These are phyloP conservation scores for Carex littledalei DNA, from an alignment of 176 grass and related monocot genomes.

Conservation along the genomic window DNA sequence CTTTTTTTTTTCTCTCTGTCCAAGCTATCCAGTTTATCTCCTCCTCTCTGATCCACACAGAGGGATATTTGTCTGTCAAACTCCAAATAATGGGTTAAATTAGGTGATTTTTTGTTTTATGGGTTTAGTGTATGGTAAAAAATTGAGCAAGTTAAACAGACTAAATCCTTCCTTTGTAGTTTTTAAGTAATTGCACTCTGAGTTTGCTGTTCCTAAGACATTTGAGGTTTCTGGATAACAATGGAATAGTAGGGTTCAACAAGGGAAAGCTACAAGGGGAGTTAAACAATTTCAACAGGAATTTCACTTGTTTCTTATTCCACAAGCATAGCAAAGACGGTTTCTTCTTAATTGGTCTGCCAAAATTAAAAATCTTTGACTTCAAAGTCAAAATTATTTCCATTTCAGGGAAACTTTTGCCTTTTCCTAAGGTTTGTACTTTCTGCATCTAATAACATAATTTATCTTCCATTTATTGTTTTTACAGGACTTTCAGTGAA, in stretches of 20 bases:
- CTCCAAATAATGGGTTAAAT: not conserved
- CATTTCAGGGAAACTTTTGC: not conserved
- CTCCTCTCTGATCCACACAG: not conserved
- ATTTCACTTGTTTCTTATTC: not conserved
- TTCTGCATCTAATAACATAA: not conserved
- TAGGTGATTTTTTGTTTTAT: not conserved
- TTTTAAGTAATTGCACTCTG: not conserved
- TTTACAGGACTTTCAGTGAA: constrained; percentile 36
- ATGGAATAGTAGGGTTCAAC: not conserved
- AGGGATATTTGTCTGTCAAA: not conserved
- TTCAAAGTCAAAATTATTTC: not conserved
- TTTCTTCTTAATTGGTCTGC: not conserved
- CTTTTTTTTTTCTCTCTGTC: not conserved
- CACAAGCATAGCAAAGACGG: not conserved
- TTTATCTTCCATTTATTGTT: constrained; percentile 1
- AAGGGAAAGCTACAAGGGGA: not conserved
- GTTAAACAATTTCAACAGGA: not conserved
- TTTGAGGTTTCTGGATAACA: not conserved
- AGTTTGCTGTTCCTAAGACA: not conserved
- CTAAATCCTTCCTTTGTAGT: not conserved
- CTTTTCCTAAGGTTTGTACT: not conserved
- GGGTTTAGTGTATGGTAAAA: not conserved
- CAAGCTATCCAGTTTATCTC: not conserved
- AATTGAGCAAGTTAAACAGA: not conserved
- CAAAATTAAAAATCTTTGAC: not conserved